Base-by-base conservation (phyloP, 495 filamentous ascomycete species). In the Lasiosphaeria miniovina region DNA sequence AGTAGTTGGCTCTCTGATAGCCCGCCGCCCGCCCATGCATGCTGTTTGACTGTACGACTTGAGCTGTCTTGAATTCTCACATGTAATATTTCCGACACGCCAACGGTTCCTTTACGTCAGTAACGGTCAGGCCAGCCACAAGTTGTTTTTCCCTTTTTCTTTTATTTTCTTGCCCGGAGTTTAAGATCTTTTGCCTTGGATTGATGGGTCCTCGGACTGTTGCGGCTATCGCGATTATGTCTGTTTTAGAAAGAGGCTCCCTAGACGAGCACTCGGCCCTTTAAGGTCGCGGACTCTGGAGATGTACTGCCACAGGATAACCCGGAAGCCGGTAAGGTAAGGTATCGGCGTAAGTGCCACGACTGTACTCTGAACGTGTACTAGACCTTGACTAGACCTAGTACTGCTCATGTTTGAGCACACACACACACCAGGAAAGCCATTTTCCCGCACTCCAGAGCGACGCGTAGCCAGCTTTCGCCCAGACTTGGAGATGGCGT, bases 181-280 rank as follows among this genome's bases (percentile, higher is more conserved):
- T 24, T 24, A 24, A 24, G 24, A 24, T 24, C 24, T 24, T 24
- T 46, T 46, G 43, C 8, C 43, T 46, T n/a, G 43, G 43, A 46
- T n/a, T n/a, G 43, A 46, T 46, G 43, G 43, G 43, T 46, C 41
- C 15, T n/a, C 15, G 15, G 41, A 45, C 41, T 45, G 43, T 46
- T n/a, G 11, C 43, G 12, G 43, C 43, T 46, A 46, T 46, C 43
- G 15, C 24, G 24, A 24, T 24, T 24, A 24, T 0, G 24, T 24
- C 0, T 24, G 24, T 24, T 24, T 24, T 24, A 24, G 24, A 24
- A 24, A 24, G 24, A 24, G 24, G 24, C 24, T 24, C 24, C 24
- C 24, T 24, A 2, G 24, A 24, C 24, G 24, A 24, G 24, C 24
- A 24, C 24, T 24, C 24, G 24, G 24, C 24, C 24, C 24, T 24